These are phyloP conservation scores for Lipomyces lipofer DNA, from an alignment of 805 yeast species.

Conservation along the genomic window DNA sequence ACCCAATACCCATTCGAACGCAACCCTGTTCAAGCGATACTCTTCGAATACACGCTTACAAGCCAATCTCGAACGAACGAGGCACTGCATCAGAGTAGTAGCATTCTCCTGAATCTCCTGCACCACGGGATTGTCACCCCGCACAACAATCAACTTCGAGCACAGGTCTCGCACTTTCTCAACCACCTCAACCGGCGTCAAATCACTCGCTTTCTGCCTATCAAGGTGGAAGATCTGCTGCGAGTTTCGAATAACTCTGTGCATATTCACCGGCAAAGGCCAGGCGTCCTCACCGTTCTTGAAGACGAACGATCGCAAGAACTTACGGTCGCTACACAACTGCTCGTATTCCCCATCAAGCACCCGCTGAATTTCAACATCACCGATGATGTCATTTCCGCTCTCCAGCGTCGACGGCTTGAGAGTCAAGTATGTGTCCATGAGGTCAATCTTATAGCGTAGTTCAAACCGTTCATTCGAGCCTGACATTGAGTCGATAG, in stretches of 20 bases:
- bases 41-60: conserved; percentile 90
- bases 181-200: conserved; percentile 80
- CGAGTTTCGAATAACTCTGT: conserved; percentile 95
- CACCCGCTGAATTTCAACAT: conserved; percentile 73
- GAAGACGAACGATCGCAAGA: conserved; percentile 78
- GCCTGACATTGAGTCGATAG: conserved; percentile 93
- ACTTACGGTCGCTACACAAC: conserved; percentile 70
- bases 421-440: conserved; percentile 62
- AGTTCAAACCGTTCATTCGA: conserved; percentile 79
- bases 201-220: conserved; percentile 83
- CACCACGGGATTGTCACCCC: conserved; percentile 74
- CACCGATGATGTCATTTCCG: conserved; percentile 89
- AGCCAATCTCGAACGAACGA: conserved; percentile 89
- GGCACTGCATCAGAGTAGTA: conserved; percentile 81
- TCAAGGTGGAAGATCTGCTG: conserved; percentile 96
- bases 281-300: conserved; percentile 92
- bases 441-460: conserved; percentile 82
- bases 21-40: conserved; percentile 74
- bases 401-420: conserved; percentile 78
- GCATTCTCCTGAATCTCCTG: conserved; percentile 92
- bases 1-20: conserved; percentile 95
- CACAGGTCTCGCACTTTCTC: conserved; percentile 68
- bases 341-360: conserved; percentile 85
- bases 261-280: conserved; percentile 96
- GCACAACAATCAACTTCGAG: conserved; percentile 66